These are phyloP conservation scores for Eimeria sp. DNA, from an alignment of 169 alveolate genomes.

Conservation along the genomic window DNA sequence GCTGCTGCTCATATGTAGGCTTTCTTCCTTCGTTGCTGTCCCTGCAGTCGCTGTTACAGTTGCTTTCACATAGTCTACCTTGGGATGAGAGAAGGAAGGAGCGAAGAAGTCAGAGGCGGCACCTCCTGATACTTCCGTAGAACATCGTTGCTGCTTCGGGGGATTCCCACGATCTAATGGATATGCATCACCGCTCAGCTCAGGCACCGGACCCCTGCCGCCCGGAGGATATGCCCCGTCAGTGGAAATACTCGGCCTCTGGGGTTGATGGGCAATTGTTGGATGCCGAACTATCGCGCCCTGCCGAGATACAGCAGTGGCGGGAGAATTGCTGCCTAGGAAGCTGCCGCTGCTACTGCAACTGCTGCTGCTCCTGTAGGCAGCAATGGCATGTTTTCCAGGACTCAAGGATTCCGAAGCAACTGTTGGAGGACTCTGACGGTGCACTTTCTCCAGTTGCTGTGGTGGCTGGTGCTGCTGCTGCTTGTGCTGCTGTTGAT, in stretches of 20 bases:
- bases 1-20: background rate
- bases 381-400: background rate
- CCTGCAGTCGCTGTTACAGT: background rate
- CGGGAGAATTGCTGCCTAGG: background rate
- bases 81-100: background rate
- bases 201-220: background rate
- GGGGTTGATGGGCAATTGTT: background rate
- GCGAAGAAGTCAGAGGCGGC: background rate
- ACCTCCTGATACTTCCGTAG: background rate
- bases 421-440: background rate
- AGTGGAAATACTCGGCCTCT: background rate
- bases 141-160: constrained; percentile 11
- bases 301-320: background rate
- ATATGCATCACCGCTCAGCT: background rate
- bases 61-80: too few species aligned
- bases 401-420: background rate
- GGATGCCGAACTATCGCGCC: background rate
- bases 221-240: background rate
- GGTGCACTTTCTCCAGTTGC: background rate
- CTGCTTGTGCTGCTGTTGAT: background rate
- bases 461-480: background rate
- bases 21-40: background rate
- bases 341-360: background rate
- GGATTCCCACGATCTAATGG: background rate
- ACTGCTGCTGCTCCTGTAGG: background rate